Base-by-base conservation (phyloP, 140 eudicot species). In the Senecio squalidus region DNA sequence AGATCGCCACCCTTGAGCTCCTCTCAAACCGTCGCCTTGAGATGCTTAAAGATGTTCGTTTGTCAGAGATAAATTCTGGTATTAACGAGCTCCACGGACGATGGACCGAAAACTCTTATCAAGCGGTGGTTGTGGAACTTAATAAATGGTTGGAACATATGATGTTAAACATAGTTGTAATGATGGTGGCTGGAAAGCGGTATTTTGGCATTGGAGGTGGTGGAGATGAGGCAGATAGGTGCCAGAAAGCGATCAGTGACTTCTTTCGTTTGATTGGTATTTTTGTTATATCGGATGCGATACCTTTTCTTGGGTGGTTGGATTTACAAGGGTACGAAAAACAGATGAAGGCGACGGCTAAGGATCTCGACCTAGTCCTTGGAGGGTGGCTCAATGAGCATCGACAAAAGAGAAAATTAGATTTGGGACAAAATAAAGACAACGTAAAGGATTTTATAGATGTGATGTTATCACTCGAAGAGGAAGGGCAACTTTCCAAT, bases 241-340 rank as follows among this genome's bases (percentile, higher is more conserved):
- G 68, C 4, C 69, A 54, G 8, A 49, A 53, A 25, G 82, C 70
- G 7, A 25, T 77, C 4, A 47, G 13, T 0, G 69, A 66, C 5
- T 77, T 65, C 55, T 66, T 76, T 36, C 46, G 62, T 4, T 71
- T 76, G 54, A 8, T 62, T 28, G 77, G 69, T 2, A 29, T 49
- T 10, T 70, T 58, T 21, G 56, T 58, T 27, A 49, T 64, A 4
- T 41, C 74, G 1, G 82, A 76, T 14, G 67, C 55, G 7, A 43
- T 77, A 31, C 74, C 74, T 43, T 60, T 17, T 29, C 38, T 77
- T 13, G n/a, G 64, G 59, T 66, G 68, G 71, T 55, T 71, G 43
- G 82, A 77, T 62, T n/a, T 77, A 8, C 51, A 66, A 0, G 82
- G 82, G n/a, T n/a, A n/a, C n/a, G 71, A 58, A 48, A 71, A 66